Base-by-base conservation (phyloP, 2,329 filamentous ascomycete genomes). In the Cladosporium austrohemisphaericum region DNA sequence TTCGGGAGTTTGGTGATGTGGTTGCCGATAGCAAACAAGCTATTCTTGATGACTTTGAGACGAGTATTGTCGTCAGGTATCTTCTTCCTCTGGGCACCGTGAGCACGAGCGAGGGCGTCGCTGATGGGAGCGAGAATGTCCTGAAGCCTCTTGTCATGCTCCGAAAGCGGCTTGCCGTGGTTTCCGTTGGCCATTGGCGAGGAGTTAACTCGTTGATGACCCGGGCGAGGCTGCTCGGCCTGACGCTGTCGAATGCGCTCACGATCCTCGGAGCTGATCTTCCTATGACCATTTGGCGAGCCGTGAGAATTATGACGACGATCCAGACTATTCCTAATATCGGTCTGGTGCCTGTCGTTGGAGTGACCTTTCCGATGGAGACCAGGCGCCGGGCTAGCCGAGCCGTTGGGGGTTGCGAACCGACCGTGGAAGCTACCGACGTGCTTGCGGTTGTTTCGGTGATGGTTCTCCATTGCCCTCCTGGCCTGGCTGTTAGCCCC, bases 381-480 rank as follows among this genome's bases (percentile, higher is more conserved):
- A 26, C 63, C 57, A 2, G 86, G 84, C 18, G 77, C 84, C 6
- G 87, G 86, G 14, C 86, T 90, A n/a, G 82, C 84, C 16, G 84
- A 85, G 29, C 80, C 76, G 46, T 84, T 83, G 5, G 74, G 72
- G 52, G 78, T 75, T 31, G 81, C 78, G 32, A 74, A 54, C 18
- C 71, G 79, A 28, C 84, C 81, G 35, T 62, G 57, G 45, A 59
- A 60, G 56, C 82, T 75, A 8, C 83, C 79, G n/a, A 45, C 41
- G 41, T 81, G 70, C 63, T 94, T 92, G 73, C 95, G 95, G 72
- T 91, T 95, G 71, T 92, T 95, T 49, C 91, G 88, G 67, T 95
- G 91, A 61, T 96, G 91, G 57, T 95, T 95, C 61, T 95, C 91
- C 22, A 94, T 83, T 1, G 86, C 82, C 62, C 84, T 84, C 66